Conservation (phyloP, 1,139 yeast genomes). For the Saccharomyces hybrid region DNA sequence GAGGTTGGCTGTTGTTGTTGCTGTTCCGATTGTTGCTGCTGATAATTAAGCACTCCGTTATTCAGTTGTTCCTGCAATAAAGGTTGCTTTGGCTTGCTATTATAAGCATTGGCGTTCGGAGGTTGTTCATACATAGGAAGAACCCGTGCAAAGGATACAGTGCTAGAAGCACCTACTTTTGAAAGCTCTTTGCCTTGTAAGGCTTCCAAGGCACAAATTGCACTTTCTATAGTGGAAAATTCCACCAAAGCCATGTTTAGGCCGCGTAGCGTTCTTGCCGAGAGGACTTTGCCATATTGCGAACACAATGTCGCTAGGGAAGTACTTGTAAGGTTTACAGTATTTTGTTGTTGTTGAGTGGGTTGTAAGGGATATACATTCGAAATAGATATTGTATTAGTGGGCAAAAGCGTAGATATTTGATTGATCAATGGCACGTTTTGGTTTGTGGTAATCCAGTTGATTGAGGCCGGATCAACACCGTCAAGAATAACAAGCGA, state of each 20-base stretch:
- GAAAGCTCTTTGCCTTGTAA: conserved; percentile 69
- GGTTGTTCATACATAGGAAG: conserved; percentile 14
- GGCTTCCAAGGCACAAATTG: conserved; percentile 68
- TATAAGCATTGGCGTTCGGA: not conserved
- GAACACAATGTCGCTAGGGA: conserved; percentile 36
- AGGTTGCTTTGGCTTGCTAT: conserved; percentile 8
- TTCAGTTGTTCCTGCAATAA: conserved; percentile 23
- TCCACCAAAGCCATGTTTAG: conserved; percentile 61
- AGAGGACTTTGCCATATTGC: conserved; percentile 47
- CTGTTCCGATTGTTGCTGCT: conserved; percentile 19
- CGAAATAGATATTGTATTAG: conserved; percentile 66
- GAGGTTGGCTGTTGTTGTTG: conserved; percentile 15
- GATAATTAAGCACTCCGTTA: conserved; percentile 21
- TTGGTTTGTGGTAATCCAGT: conserved; percentile 55
- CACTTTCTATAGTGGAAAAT: conserved; percentile 61
- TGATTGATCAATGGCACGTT: conserved; percentile 49
- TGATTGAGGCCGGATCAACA: conserved; percentile 41
- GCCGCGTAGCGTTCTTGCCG: conserved; percentile 50
- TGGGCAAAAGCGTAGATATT: conserved; percentile 28
- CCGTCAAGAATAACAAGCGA: conserved; percentile 41
- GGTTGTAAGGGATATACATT: conserved; percentile 53
- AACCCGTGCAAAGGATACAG: conserved; percentile 61
- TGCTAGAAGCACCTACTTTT: conserved; percentile 58
- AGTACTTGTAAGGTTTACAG: conserved; percentile 23
- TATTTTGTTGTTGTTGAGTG: conserved; percentile 33